Percentiles rank a stretch among this genome's conserved stretches.
Conservation (phyloP, 768 basidiomycete species). For the Pisolithus marmoratus region DNA sequence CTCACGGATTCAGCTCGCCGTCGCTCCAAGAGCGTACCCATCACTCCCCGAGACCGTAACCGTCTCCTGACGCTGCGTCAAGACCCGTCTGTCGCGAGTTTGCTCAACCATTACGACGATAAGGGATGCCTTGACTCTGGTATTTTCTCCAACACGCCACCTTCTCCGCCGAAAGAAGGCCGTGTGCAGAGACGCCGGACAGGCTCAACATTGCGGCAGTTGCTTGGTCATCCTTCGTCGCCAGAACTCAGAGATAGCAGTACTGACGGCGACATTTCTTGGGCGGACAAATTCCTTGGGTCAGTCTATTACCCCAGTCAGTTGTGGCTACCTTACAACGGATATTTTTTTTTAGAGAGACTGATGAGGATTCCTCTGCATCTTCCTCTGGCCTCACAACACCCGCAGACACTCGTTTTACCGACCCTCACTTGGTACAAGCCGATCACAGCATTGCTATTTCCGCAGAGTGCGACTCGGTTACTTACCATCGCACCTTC, state of each 20-base stretch:
- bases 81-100: slow-evolving; percentile 74
- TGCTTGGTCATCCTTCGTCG: slow-evolving; percentile 51
- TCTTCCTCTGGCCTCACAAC: slow-evolving; percentile 50
- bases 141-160: slow-evolving; percentile 60
- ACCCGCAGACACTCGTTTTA: slow-evolving; percentile 38
- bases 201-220: slow-evolving; percentile 69
- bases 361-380: slow-evolving; percentile 36
- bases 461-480: slow-evolving; percentile 41
- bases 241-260: slow-evolving; percentile 28
- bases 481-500: slow-evolving; percentile 36
- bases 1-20: slow-evolving; percentile 22
- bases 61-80: slow-evolving; percentile 58
- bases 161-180: slow-evolving; percentile 31
- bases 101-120: slow-evolving; percentile 70
- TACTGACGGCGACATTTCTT: slow-evolving; percentile 72
- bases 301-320: slow-evolving; percentile 27
- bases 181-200: slow-evolving; percentile 52
- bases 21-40: slow-evolving; percentile 30
- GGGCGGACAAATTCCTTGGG: slow-evolving; percentile 75
- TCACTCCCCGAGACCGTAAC: slow-evolving; percentile 42
- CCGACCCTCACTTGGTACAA: slow-evolving; percentile 35
- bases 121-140: slow-evolving; percentile 55
- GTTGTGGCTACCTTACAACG: slow-evolving; percentile 5
- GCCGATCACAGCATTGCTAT: slow-evolving; percentile 32
- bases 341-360: slow-evolving; percentile 33